A percentile compares a stretch with the other conserved stretches of the same genome.
phyloP scores from a whole-genome alignment of 179 eudicot genomes.

The Beta corolliflora region DNA sequence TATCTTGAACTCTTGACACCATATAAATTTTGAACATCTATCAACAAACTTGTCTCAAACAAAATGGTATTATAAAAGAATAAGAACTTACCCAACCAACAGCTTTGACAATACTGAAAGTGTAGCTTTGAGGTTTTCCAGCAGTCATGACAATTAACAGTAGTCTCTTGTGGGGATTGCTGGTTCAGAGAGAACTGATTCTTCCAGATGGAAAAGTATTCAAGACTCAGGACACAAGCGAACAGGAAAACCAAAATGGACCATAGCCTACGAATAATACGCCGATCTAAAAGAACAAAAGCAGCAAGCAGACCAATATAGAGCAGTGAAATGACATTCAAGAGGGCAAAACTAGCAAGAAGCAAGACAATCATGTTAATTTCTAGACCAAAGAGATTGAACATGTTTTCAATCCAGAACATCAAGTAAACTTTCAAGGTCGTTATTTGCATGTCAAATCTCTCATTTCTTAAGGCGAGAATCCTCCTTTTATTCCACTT shows the following conservation, averaged over 20 bases:
- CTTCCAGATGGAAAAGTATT: slow-evolving; percentile 86
- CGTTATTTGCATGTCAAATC: slow-evolving; percentile 86
- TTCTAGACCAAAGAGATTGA: slow-evolving; percentile 95
- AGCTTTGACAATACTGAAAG: slow-evolving; percentile 66
- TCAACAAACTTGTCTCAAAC: not conserved
- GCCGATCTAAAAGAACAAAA: slow-evolving; percentile 75
- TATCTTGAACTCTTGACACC: not conserved
- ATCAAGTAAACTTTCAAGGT: slow-evolving; percentile 84
- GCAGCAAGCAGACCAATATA: slow-evolving; percentile 86
- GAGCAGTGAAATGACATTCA: slow-evolving; percentile 82
- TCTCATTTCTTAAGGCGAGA: slow-evolving; percentile 72
- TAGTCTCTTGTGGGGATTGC: slow-evolving; percentile 31
- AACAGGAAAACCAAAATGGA: slow-evolving; percentile 74
- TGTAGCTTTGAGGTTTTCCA: slow-evolving; percentile 64
- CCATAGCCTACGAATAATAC: slow-evolving; percentile 80
- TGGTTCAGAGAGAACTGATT: slow-evolving; percentile 43
- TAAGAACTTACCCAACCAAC: slow-evolving; percentile 84
- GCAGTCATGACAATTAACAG: slow-evolving; percentile 84
- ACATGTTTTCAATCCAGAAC: slow-evolving; percentile 95
- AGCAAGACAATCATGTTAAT: slow-evolving; percentile 90
- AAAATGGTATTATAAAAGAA: not conserved
- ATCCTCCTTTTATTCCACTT: slow-evolving; percentile 89
- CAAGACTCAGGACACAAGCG: slow-evolving; percentile 74
- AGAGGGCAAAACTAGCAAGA: slow-evolving; percentile 79
- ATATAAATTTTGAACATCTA: not conserved